These are phyloP conservation scores for Aechmea fasciata DNA, from an alignment of 176 grass and related monocot genomes.

Conservation along the genomic window DNA sequence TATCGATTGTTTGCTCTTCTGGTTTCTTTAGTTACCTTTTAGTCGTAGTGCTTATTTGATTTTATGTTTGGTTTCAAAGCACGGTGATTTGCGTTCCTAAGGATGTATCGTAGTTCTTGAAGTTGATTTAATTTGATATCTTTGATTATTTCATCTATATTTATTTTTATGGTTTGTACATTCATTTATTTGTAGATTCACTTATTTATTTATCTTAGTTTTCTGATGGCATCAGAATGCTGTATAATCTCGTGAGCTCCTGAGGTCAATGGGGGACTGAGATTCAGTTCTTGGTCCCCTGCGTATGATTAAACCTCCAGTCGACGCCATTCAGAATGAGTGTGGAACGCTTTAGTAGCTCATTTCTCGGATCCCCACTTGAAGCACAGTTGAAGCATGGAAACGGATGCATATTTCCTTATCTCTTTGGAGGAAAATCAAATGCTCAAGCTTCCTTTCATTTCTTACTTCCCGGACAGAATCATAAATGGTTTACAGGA, in stretches of 20 bases:
- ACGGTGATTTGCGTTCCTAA: no score
- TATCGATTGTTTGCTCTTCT: no score
- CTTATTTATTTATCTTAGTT: slow-evolving; percentile 7
- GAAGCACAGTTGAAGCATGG: slow-evolving; percentile 1
- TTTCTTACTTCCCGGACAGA: background rate
- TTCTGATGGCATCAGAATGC: slow-evolving; percentile 24
- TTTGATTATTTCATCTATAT: no score
- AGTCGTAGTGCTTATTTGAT: no score
- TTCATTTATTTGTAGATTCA: background rate
- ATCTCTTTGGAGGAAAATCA: background rate
- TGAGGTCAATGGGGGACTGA: slow-evolving; percentile 36
- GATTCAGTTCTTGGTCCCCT: slow-evolving; percentile 54
- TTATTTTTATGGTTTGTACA: no score
- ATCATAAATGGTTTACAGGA: slow-evolving; percentile 23
- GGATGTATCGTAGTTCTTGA: no score
- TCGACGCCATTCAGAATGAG: slow-evolving; percentile 36
- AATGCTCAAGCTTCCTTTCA: background rate
- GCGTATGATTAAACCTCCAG: slow-evolving; percentile 11
- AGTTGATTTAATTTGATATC: no score
- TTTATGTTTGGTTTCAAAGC: no score
- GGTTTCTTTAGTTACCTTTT: no score
- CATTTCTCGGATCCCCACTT: slow-evolving; percentile 43
- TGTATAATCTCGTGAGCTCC: background rate
- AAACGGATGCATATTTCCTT: slow-evolving; percentile 13
- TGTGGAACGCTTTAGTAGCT: slow-evolving; percentile 27